These are phyloP conservation scores for Penicillium daleae DNA, from an alignment of 495 filamentous ascomycete genomes.

Conservation along the genomic window DNA sequence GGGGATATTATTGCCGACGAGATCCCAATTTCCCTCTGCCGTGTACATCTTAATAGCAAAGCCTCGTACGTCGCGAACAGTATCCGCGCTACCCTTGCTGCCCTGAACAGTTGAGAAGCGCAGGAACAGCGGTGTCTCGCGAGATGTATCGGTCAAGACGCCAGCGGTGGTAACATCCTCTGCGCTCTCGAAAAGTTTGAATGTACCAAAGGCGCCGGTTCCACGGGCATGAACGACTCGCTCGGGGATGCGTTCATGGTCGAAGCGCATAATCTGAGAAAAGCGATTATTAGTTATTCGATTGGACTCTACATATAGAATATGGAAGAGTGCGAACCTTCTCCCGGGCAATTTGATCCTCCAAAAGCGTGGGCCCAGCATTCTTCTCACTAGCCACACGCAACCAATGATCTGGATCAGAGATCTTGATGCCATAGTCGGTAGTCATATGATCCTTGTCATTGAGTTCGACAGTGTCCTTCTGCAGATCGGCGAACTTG, in stretches of 20 bases:
- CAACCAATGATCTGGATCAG: slow-evolving; percentile 80
- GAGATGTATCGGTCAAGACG: slow-evolving; percentile 77
- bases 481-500: slow-evolving; percentile 39
- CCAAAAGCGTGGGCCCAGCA: slow-evolving; percentile 75
- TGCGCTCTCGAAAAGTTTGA: slow-evolving; percentile 71
- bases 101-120: slow-evolving; percentile 87
- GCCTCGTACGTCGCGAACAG: slow-evolving; percentile 79
- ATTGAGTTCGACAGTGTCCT: slow-evolving; percentile 40
- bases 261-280: slow-evolving; percentile 73
- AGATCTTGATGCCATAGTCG: slow-evolving; percentile 77
- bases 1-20: slow-evolving; percentile 77
- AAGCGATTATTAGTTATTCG: background rate
- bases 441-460: slow-evolving; percentile 62
- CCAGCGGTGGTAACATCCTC: slow-evolving; percentile 71
- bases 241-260: slow-evolving; percentile 88
- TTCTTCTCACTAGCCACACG: slow-evolving; percentile 61
- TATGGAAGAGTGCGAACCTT: slow-evolving; percentile 53
- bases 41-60: slow-evolving; percentile 81
- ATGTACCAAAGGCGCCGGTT: slow-evolving; percentile 80
- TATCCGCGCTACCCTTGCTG: slow-evolving; percentile 76
- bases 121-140: slow-evolving; percentile 77
- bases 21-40: slow-evolving; percentile 61
- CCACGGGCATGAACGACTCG: slow-evolving; percentile 89
- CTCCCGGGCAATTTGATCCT: slow-evolving; percentile 79
- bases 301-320: background rate